phyloP scores from a whole-genome alignment of 495 filamentous ascomycete species.

The Amorphotheca resinae region DNA sequence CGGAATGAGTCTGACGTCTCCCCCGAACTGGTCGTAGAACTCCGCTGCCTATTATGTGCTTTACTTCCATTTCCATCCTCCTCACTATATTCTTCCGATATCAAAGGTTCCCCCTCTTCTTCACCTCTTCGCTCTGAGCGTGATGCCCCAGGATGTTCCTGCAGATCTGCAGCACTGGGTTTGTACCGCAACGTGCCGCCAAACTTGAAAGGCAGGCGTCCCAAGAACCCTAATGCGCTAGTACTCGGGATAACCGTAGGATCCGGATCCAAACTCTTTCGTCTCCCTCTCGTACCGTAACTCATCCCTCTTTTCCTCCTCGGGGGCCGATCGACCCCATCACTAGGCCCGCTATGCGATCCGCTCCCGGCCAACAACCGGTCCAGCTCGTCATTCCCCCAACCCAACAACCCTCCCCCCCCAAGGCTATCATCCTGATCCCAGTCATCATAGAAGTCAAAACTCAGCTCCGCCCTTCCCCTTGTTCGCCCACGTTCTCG shows the following conservation, averaged over 20 bases:
- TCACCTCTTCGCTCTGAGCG: conserved; percentile 24
- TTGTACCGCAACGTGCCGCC: conserved; percentile 77
- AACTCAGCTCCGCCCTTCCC: conserved; percentile 65
- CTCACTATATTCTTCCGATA: conserved; percentile 42
- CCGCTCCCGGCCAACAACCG: conserved; percentile 70
- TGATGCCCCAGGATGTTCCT: conserved; percentile 62
- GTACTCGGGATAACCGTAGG: conserved; percentile 86
- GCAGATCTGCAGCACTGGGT: conserved; percentile 80
- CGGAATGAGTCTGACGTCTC: conserved; percentile 80
- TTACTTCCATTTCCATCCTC: conserved; percentile 15
- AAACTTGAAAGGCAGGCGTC: conserved; percentile 72
- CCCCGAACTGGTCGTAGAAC: conserved; percentile 68
- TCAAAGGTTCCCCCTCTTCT: conserved; percentile 60
- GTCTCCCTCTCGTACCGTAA: conserved; percentile 63
- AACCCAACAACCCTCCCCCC: conserved; percentile 33
- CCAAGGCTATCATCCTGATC: conserved; percentile 58
- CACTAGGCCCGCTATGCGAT: conserved; percentile 28
- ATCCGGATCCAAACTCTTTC: conserved; percentile 60
- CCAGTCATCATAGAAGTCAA: conserved; percentile 99
- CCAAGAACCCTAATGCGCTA: conserved; percentile 74
- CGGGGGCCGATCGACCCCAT: conserved; percentile 50
- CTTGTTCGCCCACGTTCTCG: conserved; percentile 41
- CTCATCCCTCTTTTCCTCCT: conserved; percentile 71
- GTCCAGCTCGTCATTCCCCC: conserved; percentile 73
- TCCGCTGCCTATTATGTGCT: conserved; percentile 46